Base-by-base conservation (phyloP, 2,329 filamentous ascomycete genomes). In the Hymenoscyphus repandus region DNA sequence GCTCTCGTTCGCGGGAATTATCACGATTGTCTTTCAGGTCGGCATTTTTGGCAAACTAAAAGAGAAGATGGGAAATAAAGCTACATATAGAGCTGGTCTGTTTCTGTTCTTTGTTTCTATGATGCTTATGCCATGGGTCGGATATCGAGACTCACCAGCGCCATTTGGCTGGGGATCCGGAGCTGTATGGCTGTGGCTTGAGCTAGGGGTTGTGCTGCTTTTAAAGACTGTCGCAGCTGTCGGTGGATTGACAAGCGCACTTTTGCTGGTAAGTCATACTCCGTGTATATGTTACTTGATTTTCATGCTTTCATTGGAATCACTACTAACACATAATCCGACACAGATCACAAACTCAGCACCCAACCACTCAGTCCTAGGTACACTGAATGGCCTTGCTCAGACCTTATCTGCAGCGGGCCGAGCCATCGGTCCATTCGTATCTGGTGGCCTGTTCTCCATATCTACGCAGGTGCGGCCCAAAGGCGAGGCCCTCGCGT, bases 191-290 rank as follows among this genome's bases (percentile, higher is more conserved):
- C 69, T 97, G 20, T 95, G 90, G 70, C 65, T 80, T 3, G 90
- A 97, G 67, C 71, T 97, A n/a, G 90, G 87, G 0, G 66, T 82
- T 12, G 82, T 95, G 0, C 72, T 99, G 38, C 78, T 96, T 11
- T 72, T 96, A 49, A 97, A 96, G 70, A 96, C 92, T 11, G 83
- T 96, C 9, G 90, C 90, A 50, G 83, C 75, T 95, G 90, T 99
- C 0, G 90, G 90, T 6, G 92, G 92, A 0, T 68, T 99, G 53
- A 95, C 91, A 2, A 93, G 90, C 65, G 90, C 92, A 3, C 81
- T 97, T 69, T 75, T 97, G 13, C 70, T 99, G 68, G 89, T 93
- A 74, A 69, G 83, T 74, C 36, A 38, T 42, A 15, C 15, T 48
- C 22, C 18, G 32, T n/a, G 22, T 5, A 37, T 13, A 37, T n/a